These are phyloP conservation scores for Simplicillium aogashimaense DNA, from an alignment of 2,329 filamentous ascomycete species.

Conservation along the genomic window DNA sequence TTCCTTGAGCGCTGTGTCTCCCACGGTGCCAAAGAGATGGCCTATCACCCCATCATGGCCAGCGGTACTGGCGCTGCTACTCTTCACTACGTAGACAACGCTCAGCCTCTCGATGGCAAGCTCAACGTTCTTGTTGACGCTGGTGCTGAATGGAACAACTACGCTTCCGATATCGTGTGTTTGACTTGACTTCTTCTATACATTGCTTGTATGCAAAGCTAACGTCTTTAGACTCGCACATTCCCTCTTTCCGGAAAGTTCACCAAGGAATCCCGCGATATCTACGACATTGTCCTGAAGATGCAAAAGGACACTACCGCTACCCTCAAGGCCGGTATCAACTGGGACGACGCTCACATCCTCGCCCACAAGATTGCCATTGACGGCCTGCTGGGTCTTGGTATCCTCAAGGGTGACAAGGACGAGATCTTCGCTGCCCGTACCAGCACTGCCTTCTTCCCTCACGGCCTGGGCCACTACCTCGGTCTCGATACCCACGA, in stretches of 20 bases:
- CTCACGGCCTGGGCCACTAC: constrained; percentile 85
- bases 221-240: constrained; percentile 56
- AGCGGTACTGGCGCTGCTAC: constrained; percentile 72
- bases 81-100: constrained; percentile 78
- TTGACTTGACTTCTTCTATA: background rate
- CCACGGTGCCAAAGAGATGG: constrained; percentile 68
- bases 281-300: constrained; percentile 74
- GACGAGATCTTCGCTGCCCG: constrained; percentile 68
- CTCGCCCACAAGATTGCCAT: constrained; percentile 76
- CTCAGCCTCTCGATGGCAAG: constrained; percentile 59
- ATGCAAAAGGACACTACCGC: constrained; percentile 78
- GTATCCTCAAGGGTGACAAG: constrained; percentile 58
- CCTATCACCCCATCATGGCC: constrained; percentile 81
- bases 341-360: constrained; percentile 75
- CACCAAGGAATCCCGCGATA: constrained; percentile 57
- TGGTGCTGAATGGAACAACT: constrained; percentile 65
- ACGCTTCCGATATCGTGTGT: constrained; percentile 56
- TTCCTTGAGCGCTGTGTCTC: constrained; percentile 71
- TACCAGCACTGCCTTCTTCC: constrained; percentile 85
- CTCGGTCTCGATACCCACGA: constrained; percentile 91
- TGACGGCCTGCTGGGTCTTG: constrained; percentile 64
- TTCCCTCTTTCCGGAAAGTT: constrained; percentile 73
- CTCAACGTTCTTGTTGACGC: constrained; percentile 78
- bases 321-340: constrained; percentile 61
- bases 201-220: constrained; percentile 3